A percentile compares a stretch with the other conserved stretches of the same genome.
phyloP scores from a whole-genome alignment of 192 early-diverging fungal species.

The Gaertneriomyces sp. region DNA sequence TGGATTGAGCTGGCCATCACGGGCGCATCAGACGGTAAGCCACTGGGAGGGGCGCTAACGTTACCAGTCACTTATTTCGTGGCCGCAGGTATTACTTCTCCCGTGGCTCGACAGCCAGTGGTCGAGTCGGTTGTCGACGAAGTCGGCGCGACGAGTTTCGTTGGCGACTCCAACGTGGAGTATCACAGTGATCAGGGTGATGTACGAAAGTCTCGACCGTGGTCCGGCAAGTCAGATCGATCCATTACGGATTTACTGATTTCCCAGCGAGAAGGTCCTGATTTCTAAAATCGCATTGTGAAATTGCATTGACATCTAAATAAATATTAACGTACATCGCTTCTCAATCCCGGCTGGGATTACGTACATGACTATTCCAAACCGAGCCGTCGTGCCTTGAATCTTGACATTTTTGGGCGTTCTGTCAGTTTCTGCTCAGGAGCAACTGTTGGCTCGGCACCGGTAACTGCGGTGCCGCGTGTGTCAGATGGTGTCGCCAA shows the following conservation, averaged over 20 bases:
- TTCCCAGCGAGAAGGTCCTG: slow-evolving; percentile 16
- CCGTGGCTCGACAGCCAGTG: neutral
- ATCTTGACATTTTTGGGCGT: slow-evolving; percentile 9
- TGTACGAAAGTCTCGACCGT: slow-evolving; percentile 17
- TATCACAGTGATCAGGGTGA: no score
- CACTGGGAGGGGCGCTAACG: neutral
- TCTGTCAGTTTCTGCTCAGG: neutral
- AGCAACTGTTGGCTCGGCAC: neutral
- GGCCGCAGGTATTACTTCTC: neutral
- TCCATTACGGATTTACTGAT: slow-evolving; percentile 26
- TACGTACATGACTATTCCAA: neutral
- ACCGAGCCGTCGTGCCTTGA: slow-evolving; percentile 18
- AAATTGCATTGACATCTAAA: neutral
- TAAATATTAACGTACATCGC: neutral
- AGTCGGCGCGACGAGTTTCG: neutral
- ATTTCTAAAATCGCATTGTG: slow-evolving; percentile 7
- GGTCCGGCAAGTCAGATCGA: slow-evolving; percentile 29
- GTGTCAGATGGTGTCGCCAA: neutral
- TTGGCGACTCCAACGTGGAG: neutral
- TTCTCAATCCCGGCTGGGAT: neutral
- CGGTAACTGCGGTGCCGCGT: neutral
- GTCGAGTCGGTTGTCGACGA: neutral
- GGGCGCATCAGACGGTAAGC: slow-evolving; percentile 40
- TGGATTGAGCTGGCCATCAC: slow-evolving; percentile 49
- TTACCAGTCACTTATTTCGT: neutral